phyloP scores from a whole-genome alignment of 345 rosid genomes.

The Dipteronia sinensis region DNA sequence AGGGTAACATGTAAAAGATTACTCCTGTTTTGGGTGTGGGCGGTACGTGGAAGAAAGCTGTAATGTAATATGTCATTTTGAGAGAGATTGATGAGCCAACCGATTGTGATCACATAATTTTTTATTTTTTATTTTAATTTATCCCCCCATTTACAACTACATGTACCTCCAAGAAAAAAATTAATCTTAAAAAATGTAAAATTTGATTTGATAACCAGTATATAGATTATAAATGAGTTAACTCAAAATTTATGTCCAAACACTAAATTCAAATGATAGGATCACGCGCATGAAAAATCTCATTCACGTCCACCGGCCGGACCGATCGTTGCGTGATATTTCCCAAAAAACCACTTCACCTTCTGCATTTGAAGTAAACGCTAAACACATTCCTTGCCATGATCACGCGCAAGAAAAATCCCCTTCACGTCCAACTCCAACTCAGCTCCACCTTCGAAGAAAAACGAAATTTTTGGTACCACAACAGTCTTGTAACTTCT shows the following conservation, averaged over 20 bases:
- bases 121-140: too few relatives aligned
- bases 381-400: slow-evolving; percentile 22
- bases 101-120: too few relatives aligned
- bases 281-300: too few relatives aligned
- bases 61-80: slow-evolving; percentile 16
- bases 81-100: slow-evolving; percentile 14
- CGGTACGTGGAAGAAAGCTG: slow-evolving; percentile 55
- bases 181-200: too few relatives aligned
- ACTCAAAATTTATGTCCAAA: too few relatives aligned
- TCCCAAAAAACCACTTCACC: not conserved
- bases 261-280: too few relatives aligned
- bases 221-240: too few relatives aligned
- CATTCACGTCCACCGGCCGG: not conserved
- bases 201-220: too few relatives aligned
- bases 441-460: slow-evolving; percentile 14
- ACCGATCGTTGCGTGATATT: not conserved
- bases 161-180: too few relatives aligned
- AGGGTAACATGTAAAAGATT: too few relatives aligned
- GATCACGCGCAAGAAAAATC: not conserved
- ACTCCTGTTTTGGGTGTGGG: not conserved
- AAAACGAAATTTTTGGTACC: slow-evolving; percentile 24
- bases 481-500: not conserved
- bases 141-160: too few relatives aligned
- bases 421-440: slow-evolving; percentile 25
- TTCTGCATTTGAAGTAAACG: slow-evolving; percentile 15